These are phyloP conservation scores for Saccharomycopsis schoenii DNA, from an alignment of 805 yeast genomes.

Conservation along the genomic window DNA sequence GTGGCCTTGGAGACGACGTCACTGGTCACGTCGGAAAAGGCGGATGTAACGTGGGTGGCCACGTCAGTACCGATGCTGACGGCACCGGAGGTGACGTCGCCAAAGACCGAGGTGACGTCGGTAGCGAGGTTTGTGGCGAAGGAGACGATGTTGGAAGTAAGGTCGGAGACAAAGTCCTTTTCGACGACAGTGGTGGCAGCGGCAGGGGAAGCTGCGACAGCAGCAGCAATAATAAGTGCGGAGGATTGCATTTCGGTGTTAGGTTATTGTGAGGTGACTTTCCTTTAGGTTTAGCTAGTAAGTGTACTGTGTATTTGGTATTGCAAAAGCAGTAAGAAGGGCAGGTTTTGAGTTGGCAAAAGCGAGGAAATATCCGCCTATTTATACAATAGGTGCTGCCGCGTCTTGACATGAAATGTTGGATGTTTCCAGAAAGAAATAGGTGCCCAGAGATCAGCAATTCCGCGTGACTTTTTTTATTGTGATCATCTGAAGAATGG, in stretches of 20 bases:
- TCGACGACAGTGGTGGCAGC: conserved; percentile 1
- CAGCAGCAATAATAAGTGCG: neutral
- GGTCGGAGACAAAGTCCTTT: conserved; percentile 1
- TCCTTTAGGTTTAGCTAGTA: too few relatives aligned
- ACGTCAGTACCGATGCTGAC: conserved; percentile 6
- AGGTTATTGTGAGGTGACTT: too few relatives aligned
- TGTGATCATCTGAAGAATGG: too few relatives aligned
- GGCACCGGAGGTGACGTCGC: conserved; percentile 8
- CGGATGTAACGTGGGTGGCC: conserved; percentile 8
- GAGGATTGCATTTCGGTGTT: conserved; percentile 4
- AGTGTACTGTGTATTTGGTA: neutral
- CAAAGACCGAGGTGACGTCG: conserved; percentile 7
- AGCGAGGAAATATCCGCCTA: neutral
- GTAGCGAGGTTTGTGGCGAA: neutral
- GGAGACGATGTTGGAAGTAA: neutral
- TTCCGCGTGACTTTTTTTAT: too few relatives aligned
- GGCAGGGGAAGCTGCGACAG: neutral
- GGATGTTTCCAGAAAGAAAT: neutral
- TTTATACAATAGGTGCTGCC: neutral
- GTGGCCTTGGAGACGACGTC: conserved; percentile 8
- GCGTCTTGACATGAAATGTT: neutral
- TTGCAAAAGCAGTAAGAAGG: too few relatives aligned
- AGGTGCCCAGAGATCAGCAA: too few relatives aligned
- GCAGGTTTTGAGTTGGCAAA: neutral
- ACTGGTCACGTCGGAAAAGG: neutral